Conservation (phyloP, 345 rosid genomes). For the Eucalyptus camaldulensis region DNA sequence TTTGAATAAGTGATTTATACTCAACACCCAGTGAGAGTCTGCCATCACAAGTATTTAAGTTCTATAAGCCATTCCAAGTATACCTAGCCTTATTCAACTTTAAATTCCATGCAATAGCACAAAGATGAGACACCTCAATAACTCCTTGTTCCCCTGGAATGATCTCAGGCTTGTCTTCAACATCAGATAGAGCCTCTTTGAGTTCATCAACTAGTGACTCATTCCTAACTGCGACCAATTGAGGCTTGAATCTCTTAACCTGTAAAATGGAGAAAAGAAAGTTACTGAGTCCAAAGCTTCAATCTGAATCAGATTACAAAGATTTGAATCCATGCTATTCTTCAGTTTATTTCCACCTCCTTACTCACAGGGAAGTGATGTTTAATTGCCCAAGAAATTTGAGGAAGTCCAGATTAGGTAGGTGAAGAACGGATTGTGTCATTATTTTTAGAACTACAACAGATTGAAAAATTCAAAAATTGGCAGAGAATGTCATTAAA, state of each 20-base stretch:
- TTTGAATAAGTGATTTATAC: not conserved
- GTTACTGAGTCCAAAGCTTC: not conserved
- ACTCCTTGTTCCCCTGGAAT: slow-evolving; percentile 92
- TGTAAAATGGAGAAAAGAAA: slow-evolving; percentile 11
- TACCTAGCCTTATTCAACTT: not conserved
- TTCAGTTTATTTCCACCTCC: not conserved
- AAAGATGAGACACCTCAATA: slow-evolving; percentile 47
- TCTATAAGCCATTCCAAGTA: not conserved
- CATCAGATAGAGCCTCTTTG: slow-evolving; percentile 70
- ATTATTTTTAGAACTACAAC: not conserved
- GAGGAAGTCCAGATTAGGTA: not conserved
- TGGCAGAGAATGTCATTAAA: not conserved
- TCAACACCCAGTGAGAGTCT: not conserved
- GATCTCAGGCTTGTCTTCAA: slow-evolving; percentile 80
- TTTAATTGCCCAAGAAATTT: not conserved
- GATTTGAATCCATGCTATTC: not conserved
- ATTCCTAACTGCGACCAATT: slow-evolving; percentile 68
- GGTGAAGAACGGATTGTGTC: not conserved
- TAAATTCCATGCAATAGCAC: not conserved
- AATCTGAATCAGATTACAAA: not conserved
- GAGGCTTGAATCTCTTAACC: slow-evolving; percentile 84
- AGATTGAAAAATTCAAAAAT: not conserved
- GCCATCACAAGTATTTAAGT: not conserved
- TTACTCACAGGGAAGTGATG: not conserved
- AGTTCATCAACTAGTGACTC: slow-evolving; percentile 68